Conservation (phyloP, 352 stramenopile genomes). For the Blastocystis sp. region DNA sequence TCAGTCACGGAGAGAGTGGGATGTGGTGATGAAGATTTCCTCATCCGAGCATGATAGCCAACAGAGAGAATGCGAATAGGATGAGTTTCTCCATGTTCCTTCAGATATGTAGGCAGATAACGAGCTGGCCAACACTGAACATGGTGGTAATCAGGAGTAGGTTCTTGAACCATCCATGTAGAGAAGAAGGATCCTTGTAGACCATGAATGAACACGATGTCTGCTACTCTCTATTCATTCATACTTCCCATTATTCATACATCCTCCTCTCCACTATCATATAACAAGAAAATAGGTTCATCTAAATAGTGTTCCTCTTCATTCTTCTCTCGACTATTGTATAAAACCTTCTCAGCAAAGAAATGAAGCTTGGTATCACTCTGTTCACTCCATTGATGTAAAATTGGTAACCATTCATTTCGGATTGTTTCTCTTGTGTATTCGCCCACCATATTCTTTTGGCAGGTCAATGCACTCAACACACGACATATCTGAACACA, state of each 20-base stretch:
- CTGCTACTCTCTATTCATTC: slow-evolving; percentile 64
- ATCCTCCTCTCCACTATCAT: slow-evolving; percentile 24
- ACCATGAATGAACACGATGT: slow-evolving; percentile 76
- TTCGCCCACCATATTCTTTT: neutral
- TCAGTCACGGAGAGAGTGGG: slow-evolving; percentile 73
- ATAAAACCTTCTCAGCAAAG: slow-evolving; percentile 48
- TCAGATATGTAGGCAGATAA: slow-evolving; percentile 72
- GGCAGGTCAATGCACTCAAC: neutral
- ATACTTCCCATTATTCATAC: neutral
- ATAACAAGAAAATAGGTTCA: slow-evolving; percentile 45
- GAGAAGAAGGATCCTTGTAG: slow-evolving; percentile 74
- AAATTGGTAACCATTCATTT: neutral
- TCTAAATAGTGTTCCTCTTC: neutral
- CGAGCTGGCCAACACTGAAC: slow-evolving; percentile 70
- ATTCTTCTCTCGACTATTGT: neutral
- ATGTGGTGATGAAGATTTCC: slow-evolving; percentile 73
- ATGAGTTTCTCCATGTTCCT: slow-evolving; percentile 65
- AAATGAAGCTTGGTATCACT: slow-evolving; percentile 42
- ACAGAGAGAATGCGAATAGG: slow-evolving; percentile 74
- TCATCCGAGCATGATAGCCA: slow-evolving; percentile 75
- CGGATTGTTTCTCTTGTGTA: neutral
- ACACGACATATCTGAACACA: slow-evolving; percentile 32
- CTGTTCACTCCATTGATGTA: neutral
- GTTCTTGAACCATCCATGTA: slow-evolving; percentile 74
- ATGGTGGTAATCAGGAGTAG: slow-evolving; percentile 27